Base-by-base conservation (phyloP, 31 red algal genomes). In the Porphyra umbilicalis region DNA sequence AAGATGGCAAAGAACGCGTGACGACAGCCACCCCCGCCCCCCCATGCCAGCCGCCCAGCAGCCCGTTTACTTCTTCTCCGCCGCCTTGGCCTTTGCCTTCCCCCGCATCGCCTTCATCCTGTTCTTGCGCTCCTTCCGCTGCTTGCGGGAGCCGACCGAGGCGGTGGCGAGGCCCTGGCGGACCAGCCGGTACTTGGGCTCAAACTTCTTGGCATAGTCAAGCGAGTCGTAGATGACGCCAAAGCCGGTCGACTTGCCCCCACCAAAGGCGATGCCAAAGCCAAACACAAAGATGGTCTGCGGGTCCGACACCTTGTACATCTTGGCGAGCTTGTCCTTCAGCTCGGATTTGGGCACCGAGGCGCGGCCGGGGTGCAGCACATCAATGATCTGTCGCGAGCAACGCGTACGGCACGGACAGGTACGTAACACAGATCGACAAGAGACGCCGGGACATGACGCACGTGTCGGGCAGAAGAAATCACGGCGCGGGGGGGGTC, bases 281-380 rank as follows among this genome's bases (percentile, higher is more conserved):
- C 97, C 97, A 83, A 99, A 99, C 42, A 99, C 83, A 82, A 96
- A 92, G 68, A 99, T 92, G 67, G 92, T 99, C 34, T 90, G 80
- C 20, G 94, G 92, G 87, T 99, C 97, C 20, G 88, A 92, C 79
- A 98, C 96, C 83, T 99, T 99, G 88, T 96, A 99, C 97, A 99
- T 99, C 80, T 96, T 94, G 33, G 97, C 93, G 32, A 99, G 83
- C 86, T 96, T 96, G 57, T 99, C 94, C 83, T 87, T 89, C 35
- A 96, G 77, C 83, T 99, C 97, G 32, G 83, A 82, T 82, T 95
- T 94, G 25, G 94, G 87, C 31, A 99, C 94, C 79, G 92, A 88
- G 31, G 92, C 91, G 39, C 94, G 94, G 67, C 92, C 94, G 36
- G 97, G 97, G 81, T 99, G 97, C 79, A 96, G 87, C 77, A 99